phyloP scores from a whole-genome alignment of 2,329 filamentous ascomycete species.

The Diaporthe capsici region DNA sequence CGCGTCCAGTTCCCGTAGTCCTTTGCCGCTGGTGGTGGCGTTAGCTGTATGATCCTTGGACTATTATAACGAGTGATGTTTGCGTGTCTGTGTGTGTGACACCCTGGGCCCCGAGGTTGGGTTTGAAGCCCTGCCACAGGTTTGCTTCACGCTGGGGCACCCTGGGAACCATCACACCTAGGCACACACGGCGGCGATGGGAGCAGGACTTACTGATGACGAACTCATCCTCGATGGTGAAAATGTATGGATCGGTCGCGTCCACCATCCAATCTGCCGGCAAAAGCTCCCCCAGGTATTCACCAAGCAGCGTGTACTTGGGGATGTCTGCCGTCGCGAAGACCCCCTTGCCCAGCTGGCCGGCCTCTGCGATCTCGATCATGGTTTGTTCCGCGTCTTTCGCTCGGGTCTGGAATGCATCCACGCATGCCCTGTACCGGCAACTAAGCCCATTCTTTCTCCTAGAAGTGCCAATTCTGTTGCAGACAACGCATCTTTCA shows the following conservation, averaged over 20 bases:
- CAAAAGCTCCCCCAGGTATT: conserved; percentile 27
- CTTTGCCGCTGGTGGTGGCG: neutral
- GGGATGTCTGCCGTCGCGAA: conserved; percentile 3
- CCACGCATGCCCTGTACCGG: neutral
- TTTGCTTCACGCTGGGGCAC: neutral
- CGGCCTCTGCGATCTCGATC: conserved; percentile 3
- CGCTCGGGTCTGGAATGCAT: accelerated
- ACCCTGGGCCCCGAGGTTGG: neutral
- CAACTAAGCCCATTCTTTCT: accelerated
- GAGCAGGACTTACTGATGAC: neutral
- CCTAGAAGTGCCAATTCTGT: neutral
- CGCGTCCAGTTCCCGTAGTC: conserved; percentile 14
- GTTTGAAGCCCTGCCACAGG: neutral
- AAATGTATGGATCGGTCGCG: neutral
- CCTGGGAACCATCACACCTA: neutral
- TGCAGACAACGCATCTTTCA: neutral
- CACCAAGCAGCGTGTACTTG: neutral
- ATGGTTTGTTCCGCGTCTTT: neutral
- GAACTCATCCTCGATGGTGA: neutral
- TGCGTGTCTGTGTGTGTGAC: neutral
- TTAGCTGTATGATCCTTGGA: neutral
- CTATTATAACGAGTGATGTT: neutral
- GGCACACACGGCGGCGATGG: neutral
- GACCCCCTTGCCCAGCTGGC: neutral
- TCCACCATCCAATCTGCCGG: neutral